A percentile compares a stretch with the other conserved stretches of the same genome.
Conservation (phyloP, 495 filamentous ascomycete species). For the Penicillium argentinense region DNA sequence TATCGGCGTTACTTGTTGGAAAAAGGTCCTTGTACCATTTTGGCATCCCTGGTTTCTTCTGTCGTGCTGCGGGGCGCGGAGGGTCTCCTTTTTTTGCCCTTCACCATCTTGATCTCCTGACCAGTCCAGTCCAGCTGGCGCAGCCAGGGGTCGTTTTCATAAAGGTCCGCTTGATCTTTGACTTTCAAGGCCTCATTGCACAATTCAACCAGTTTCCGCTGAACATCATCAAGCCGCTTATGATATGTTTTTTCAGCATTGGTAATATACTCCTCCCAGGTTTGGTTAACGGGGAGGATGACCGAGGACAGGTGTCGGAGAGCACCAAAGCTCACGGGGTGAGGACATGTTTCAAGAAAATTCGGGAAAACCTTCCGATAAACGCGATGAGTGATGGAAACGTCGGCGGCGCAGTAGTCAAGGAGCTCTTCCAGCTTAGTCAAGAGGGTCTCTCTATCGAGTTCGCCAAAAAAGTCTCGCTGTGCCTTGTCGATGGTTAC, state of each 20-base stretch:
- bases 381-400: constrained; percentile 86
- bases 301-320: constrained; percentile 88
- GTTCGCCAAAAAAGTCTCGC: constrained; percentile 82
- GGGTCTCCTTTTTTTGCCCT: constrained; percentile 86
- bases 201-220: constrained; percentile 67
- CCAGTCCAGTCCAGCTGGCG: constrained; percentile 93
- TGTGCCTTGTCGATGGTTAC: constrained; percentile 88
- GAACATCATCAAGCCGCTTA: constrained; percentile 70
- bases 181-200: constrained; percentile 72
- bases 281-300: constrained; percentile 83
- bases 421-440: constrained; percentile 76
- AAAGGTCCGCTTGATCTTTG: constrained; percentile 66
- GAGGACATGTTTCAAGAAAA: constrained; percentile 85
- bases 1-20: constrained; percentile 56
- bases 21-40: constrained; percentile 96
- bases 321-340: constrained; percentile 96
- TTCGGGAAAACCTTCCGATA: constrained; percentile 88
- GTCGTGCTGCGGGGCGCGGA: constrained; percentile 71
- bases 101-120: constrained; percentile 86
- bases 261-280: constrained; percentile 80
- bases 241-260: constrained; percentile 85
- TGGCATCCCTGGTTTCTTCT: constrained; percentile 94
- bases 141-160: constrained; percentile 82
- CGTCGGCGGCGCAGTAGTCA: constrained; percentile 95
- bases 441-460: constrained; percentile 67